These are phyloP conservation scores for Clitoria ternatea DNA, from an alignment of 306 rosid species.

Conservation along the genomic window DNA sequence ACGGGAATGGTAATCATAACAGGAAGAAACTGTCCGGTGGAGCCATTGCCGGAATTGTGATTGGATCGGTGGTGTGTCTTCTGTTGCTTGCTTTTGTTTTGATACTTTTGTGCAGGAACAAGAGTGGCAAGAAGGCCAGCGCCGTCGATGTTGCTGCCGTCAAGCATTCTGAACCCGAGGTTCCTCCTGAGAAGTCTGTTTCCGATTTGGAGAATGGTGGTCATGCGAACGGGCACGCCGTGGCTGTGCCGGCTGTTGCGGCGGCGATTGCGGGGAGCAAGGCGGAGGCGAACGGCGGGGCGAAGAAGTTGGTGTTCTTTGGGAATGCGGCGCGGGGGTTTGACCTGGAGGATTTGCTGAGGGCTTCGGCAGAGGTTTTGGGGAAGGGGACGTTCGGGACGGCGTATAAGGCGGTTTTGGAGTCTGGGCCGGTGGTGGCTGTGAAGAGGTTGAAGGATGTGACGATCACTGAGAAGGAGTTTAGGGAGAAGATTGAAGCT, in stretches of 20 bases:
- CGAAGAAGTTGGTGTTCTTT: conserved; percentile 54
- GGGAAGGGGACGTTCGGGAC: conserved; percentile 74
- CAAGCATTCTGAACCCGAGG: conserved; percentile 33
- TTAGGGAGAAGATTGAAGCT: conserved; percentile 51
- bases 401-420: conserved; percentile 65
- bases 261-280: not conserved
- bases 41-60: conserved; percentile 57
- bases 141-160: conserved; percentile 37
- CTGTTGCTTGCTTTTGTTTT: conserved; percentile 31
- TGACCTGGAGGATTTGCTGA: conserved; percentile 65
- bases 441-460: conserved; percentile 75
- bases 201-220: conserved; percentile 41
- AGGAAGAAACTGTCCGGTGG: conserved; percentile 40
- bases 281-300: conserved; percentile 13
- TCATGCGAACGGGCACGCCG: conserved; percentile 26
- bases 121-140: conserved; percentile 40
- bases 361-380: conserved; percentile 72
- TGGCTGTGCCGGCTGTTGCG: conserved; percentile 3
- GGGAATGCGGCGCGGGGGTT: conserved; percentile 41
- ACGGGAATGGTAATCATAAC: not conserved
- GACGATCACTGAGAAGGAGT: conserved; percentile 47
- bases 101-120: conserved; percentile 42
- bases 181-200: conserved; percentile 26
- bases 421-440: conserved; percentile 56
- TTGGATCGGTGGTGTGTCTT: conserved; percentile 49